A percentile compares a stretch with the other conserved stretches of the same genome.
Conservation (phyloP, 2,329 filamentous ascomycete species). For the Fusarium solani-melongenae region DNA sequence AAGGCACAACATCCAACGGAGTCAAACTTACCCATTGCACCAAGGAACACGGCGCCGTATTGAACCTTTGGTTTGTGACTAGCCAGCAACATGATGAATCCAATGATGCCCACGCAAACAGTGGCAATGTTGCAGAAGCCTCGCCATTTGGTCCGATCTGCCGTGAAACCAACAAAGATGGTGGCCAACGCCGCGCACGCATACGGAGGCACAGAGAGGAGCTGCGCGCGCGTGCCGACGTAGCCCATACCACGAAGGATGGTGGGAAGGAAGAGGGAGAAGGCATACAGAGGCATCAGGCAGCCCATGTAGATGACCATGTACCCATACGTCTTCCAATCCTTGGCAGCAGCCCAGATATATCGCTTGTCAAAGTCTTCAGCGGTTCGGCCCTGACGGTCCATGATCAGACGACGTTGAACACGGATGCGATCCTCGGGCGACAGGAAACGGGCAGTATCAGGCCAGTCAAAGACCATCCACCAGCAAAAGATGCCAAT, state of each 20-base stretch:
- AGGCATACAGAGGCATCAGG: constrained; percentile 61
- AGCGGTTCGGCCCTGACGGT: constrained; percentile 74
- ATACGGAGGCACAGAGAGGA: constrained; percentile 69
- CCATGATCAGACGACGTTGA: constrained; percentile 73
- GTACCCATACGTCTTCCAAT: constrained; percentile 77
- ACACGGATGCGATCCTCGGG: constrained; percentile 75
- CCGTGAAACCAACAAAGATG: constrained; percentile 70
- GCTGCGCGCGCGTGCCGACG: constrained; percentile 57
- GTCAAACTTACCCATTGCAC: constrained; percentile 56
- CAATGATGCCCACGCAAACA: constrained; percentile 70
- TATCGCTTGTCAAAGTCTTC: constrained; percentile 79
- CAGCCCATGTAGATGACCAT: constrained; percentile 62
- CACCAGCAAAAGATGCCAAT: constrained; percentile 75
- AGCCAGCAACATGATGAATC: constrained; percentile 74
- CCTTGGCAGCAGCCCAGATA: constrained; percentile 74
- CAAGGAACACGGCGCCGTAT: constrained; percentile 77
- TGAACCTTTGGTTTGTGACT: constrained; percentile 64
- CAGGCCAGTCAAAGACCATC: constrained; percentile 83
- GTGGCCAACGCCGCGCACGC: constrained; percentile 72
- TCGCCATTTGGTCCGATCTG: constrained; percentile 71
- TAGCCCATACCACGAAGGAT: constrained; percentile 58
- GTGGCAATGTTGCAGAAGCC: constrained; percentile 74
- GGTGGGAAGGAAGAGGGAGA: constrained; percentile 67
- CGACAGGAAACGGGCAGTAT: constrained; percentile 76
- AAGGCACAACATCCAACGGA: too few relatives aligned